phyloP scores from a whole-genome alignment of 306 rosid genomes.

The Vigna unguiculata region DNA sequence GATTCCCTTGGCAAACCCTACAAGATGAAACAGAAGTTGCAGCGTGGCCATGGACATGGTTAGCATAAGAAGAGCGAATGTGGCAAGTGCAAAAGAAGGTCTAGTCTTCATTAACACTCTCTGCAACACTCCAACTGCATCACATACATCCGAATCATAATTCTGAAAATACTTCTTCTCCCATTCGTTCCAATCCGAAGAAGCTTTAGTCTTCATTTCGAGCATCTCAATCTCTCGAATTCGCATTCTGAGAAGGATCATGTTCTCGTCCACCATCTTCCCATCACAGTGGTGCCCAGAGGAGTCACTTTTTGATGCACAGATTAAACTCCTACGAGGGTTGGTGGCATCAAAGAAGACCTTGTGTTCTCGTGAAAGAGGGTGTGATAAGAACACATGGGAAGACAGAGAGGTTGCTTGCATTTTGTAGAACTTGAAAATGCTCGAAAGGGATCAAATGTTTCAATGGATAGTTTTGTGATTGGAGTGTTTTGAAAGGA shows the following conservation, averaged over 20 bases:
- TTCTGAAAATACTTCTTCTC: constrained; percentile 58
- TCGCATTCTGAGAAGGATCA: constrained; percentile 63
- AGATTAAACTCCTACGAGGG: not conserved
- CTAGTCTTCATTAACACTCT: constrained; percentile 58
- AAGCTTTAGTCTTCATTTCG: constrained; percentile 22
- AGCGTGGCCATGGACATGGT: constrained; percentile 49
- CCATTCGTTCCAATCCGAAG: constrained; percentile 61
- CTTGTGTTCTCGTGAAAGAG: constrained; percentile 22
- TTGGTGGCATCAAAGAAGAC: not conserved
- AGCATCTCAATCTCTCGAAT: constrained; percentile 56
- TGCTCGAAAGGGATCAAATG: not conserved
- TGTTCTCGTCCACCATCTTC: constrained; percentile 62
- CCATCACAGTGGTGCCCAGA: constrained; percentile 54
- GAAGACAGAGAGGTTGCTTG: constrained; percentile 41
- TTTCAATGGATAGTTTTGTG: not conserved
- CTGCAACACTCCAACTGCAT: constrained; percentile 60
- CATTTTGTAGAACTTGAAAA: constrained; percentile 1
- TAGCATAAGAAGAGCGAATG: constrained; percentile 39
- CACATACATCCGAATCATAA: constrained; percentile 53
- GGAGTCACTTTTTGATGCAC: constrained; percentile 49
- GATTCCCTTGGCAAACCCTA: constrained; percentile 39
- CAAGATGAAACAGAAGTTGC: constrained; percentile 40
- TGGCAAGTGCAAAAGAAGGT: constrained; percentile 56
- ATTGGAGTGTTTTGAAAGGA: not conserved
- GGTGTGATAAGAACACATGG: not conserved